Evolutionary conservation across 208 protist species (phyloP).

Genomic region (Wallacemonas sp.): DNA sequence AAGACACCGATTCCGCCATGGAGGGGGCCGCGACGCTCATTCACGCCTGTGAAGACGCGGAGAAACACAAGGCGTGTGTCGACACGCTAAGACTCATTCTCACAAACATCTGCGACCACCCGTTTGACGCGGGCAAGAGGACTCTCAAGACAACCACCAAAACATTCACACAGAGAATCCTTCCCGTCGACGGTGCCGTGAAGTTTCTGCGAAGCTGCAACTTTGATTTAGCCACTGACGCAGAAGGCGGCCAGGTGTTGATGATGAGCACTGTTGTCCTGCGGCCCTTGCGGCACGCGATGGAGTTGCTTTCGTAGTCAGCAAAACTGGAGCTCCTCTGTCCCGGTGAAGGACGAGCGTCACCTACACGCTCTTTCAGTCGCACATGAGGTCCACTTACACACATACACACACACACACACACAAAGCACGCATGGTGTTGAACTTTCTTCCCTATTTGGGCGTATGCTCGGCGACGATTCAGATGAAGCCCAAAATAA

Average conservation of each 20-base stretch:
- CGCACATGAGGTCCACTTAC: too few relatives aligned
- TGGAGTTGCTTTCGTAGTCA: slow-evolving; percentile 14
- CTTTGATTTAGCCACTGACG: slow-evolving; percentile 57
- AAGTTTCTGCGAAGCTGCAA: slow-evolving; percentile 56
- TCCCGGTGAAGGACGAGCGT: not conserved
- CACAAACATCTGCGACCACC: slow-evolving; percentile 50
- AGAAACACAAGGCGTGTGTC: slow-evolving; percentile 24
- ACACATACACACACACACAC: too few relatives aligned
- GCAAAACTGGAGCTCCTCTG: too few relatives aligned
- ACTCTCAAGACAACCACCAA: slow-evolving; percentile 58
- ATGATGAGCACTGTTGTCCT: slow-evolving; percentile 63
- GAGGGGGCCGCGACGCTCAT: slow-evolving; percentile 31
- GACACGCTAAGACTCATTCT: slow-evolving; percentile 59
- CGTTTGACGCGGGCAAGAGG: slow-evolving; percentile 69
- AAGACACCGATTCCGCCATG: not conserved
- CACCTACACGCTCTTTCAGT: too few relatives aligned
- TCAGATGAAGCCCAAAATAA: too few relatives aligned
- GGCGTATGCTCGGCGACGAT: too few relatives aligned
- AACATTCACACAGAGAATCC: slow-evolving; percentile 45
- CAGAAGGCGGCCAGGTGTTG: slow-evolving; percentile 30
- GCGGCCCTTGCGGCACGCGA: slow-evolving; percentile 30
- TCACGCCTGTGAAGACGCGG: slow-evolving; percentile 10
- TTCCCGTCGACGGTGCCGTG: slow-evolving; percentile 41
- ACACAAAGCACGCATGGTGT: too few relatives aligned
- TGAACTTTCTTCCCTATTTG: too few relatives aligned